Conservation (phyloP, 148 eudicot species). For the Amaranthus cruentus region DNA sequence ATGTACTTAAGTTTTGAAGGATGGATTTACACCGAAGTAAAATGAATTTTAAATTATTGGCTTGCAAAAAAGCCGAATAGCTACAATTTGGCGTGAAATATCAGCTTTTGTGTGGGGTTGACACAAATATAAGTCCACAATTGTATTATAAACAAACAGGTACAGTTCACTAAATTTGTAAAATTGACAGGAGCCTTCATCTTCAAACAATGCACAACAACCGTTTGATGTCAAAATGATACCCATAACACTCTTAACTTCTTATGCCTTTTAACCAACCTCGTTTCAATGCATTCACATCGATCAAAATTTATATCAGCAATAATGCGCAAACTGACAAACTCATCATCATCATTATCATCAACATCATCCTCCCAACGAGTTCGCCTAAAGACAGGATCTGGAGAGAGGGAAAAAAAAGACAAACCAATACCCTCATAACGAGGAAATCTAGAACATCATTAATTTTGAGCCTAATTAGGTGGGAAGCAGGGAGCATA, state of each 20-base stretch:
- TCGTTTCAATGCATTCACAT: background rate
- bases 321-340: background rate
- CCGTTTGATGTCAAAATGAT: slow-evolving; percentile 1
- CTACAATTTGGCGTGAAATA: too few relatives aligned
- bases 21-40: too few relatives aligned
- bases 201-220: slow-evolving; percentile 3
- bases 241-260: background rate
- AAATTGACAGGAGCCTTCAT: background rate
- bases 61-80: too few relatives aligned
- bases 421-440: slow-evolving; percentile 11
- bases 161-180: background rate
- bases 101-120: too few relatives aligned
- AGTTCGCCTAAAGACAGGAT: background rate
- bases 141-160: too few relatives aligned
- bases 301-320: background rate
- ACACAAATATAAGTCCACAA: too few relatives aligned
- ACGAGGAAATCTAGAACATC: too few relatives aligned
- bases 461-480: slow-evolving; percentile 5
- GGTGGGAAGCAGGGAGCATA: slow-evolving; percentile 22
- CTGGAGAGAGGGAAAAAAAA: background rate
- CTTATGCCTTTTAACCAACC: background rate
- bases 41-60: too few relatives aligned
- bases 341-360: background rate
- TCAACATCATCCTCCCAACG: background rate
- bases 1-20: too few relatives aligned